phyloP scores from a whole-genome alignment of 148 eudicot species.

The Chenopodium quinoa region DNA sequence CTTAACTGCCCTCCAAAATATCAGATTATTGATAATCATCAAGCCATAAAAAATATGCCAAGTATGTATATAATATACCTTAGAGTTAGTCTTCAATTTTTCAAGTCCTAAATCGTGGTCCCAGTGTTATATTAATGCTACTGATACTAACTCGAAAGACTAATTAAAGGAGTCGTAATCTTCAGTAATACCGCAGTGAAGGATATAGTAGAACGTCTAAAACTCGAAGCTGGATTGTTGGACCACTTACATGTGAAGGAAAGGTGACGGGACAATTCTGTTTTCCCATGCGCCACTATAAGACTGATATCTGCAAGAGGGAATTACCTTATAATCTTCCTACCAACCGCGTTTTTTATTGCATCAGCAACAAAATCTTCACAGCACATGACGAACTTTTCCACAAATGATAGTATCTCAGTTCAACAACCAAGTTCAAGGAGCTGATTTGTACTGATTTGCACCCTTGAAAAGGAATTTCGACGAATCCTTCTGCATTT shows the following conservation, averaged over 20 bases:
- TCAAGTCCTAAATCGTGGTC: slow-evolving; percentile 5
- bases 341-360: slow-evolving; percentile 16
- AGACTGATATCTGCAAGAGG: slow-evolving; percentile 9
- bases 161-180: not conserved
- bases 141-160: slow-evolving; percentile 3
- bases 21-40: not conserved
- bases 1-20: slow-evolving; percentile 22
- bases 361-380: slow-evolving; percentile 18
- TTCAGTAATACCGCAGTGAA: slow-evolving; percentile 10
- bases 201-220: not conserved
- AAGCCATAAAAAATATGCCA: slow-evolving; percentile 1
- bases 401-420: not conserved
- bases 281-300: slow-evolving; percentile 6
- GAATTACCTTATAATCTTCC: slow-evolving; percentile 20
- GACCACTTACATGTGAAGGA: slow-evolving; percentile 27
- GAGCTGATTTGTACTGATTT: not conserved
- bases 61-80: not conserved
- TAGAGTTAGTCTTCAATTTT: not conserved
- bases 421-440: slow-evolving; percentile 14
- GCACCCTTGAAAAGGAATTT: slow-evolving; percentile 7
- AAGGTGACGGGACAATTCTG: slow-evolving; percentile 12
- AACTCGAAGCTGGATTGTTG: slow-evolving; percentile 19
- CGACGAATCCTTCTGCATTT: not conserved
- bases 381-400: slow-evolving; percentile 4
- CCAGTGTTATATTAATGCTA: slow-evolving; percentile 4